Conservation (phyloP, 257 asterid species). For the Cordia subcordata region DNA sequence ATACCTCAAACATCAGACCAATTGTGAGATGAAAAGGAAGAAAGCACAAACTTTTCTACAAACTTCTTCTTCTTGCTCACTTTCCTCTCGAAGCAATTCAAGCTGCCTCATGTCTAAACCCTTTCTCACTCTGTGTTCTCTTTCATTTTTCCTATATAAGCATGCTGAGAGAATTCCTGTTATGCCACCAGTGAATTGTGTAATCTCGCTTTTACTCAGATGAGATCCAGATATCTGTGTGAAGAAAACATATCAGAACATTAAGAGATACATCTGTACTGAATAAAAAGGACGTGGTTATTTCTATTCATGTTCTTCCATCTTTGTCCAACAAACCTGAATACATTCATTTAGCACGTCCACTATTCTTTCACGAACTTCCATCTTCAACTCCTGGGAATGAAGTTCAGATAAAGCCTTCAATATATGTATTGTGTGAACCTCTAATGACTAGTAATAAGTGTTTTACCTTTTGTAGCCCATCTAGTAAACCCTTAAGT, state of each 20-base stretch:
- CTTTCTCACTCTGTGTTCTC: conserved; percentile 75
- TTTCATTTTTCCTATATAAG: conserved; percentile 80
- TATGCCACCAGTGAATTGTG: conserved; percentile 81
- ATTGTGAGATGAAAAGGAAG: neutral
- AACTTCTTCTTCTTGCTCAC: conserved; percentile 94
- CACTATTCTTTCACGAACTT: conserved; percentile 78
- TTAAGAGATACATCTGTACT: too few relatives aligned
- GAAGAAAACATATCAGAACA: too few relatives aligned
- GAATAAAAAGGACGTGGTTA: too few relatives aligned
- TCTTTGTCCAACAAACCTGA: too few relatives aligned
- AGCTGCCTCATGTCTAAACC: conserved; percentile 95
- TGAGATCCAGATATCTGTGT: conserved; percentile 81
- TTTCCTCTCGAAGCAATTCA: conserved; percentile 87
- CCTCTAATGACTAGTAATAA: conserved; percentile 12
- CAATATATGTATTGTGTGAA: too few relatives aligned
- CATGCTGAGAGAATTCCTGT: conserved; percentile 81
- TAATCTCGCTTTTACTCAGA: conserved; percentile 81
- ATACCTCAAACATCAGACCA: too few relatives aligned
- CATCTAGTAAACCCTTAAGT: conserved; percentile 72
- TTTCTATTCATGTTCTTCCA: too few relatives aligned
- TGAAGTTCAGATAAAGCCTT: neutral
- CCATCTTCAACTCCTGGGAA: conserved; percentile 88
- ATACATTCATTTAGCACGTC: conserved; percentile 79
- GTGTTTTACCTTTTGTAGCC: conserved; percentile 58
- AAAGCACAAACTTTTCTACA: conserved; percentile 60